Conservation (phyloP, 768 basidiomycete genomes). For the Podaxis mareebaensis region DNA sequence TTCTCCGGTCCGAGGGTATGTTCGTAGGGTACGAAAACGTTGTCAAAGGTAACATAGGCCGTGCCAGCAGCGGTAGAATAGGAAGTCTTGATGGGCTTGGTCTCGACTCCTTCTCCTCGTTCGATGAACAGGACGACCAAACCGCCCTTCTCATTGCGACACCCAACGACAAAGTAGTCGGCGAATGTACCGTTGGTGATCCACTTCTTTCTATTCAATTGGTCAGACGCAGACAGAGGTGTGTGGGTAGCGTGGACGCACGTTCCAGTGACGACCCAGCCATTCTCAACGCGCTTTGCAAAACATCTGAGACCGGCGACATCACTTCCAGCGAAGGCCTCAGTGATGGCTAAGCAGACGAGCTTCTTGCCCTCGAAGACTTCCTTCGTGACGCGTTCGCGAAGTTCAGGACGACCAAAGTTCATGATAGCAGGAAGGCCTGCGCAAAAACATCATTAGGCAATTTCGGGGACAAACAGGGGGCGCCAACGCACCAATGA, state of each 20-base stretch:
- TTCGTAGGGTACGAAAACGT: conserved; percentile 82
- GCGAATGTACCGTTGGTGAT: conserved; percentile 77
- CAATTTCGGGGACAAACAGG: neutral
- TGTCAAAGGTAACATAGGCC: conserved; percentile 76
- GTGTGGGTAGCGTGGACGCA: conserved; percentile 34
- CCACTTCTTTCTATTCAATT: conserved; percentile 56
- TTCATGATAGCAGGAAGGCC: conserved; percentile 80
- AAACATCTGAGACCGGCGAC: conserved; percentile 71
- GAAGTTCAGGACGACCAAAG: conserved; percentile 67
- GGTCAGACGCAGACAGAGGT: neutral
- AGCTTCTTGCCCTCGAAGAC: conserved; percentile 63
- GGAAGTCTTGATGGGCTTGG: conserved; percentile 74
- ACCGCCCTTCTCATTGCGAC: conserved; percentile 49
- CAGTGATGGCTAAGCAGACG: conserved; percentile 79
- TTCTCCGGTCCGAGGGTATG: conserved; percentile 66
- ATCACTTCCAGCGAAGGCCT: conserved; percentile 83
- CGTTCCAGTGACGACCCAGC: conserved; percentile 82
- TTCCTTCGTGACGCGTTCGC: conserved; percentile 59
- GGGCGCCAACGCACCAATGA: conserved; percentile 26
- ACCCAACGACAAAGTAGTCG: conserved; percentile 70
- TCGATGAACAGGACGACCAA: conserved; percentile 30
- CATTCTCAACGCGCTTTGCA: conserved; percentile 69
- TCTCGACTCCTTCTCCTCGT: conserved; percentile 59
- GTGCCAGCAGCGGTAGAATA: conserved; percentile 87
- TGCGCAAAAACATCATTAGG: conserved; percentile 14